Conservation (phyloP, 73 alveolate genomes). For the Uronychia binucleata region DNA sequence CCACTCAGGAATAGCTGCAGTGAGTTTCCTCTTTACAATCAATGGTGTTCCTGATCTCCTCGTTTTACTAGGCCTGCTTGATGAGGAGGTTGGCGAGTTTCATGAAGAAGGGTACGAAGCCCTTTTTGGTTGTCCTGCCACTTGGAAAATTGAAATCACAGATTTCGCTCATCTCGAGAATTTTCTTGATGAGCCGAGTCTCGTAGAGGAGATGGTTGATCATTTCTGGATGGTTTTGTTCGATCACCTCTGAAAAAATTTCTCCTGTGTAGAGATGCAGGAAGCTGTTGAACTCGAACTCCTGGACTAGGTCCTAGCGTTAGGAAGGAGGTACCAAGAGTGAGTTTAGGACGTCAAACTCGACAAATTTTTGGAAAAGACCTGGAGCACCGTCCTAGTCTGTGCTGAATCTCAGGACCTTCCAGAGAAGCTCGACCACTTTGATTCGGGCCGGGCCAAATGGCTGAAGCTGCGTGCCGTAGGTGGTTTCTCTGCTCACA, state of each 20-base stretch:
- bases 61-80: background rate
- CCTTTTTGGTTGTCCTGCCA: background rate
- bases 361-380: background rate
- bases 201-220: background rate
- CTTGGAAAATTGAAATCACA: background rate
- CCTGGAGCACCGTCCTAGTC: background rate
- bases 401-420: background rate
- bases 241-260: background rate
- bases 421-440: background rate
- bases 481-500: background rate
- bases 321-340: background rate
- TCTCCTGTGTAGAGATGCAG: background rate
- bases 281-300: background rate
- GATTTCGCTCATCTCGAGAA: background rate
- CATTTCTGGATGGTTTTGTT: background rate
- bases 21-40: background rate
- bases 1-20: background rate
- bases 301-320: background rate
- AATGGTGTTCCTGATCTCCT: background rate
- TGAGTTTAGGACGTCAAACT: background rate
- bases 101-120: background rate
- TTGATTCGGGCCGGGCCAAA: background rate
- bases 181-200: background rate
- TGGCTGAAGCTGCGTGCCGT: background rate
- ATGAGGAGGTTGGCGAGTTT: background rate